Conservation (phyloP, 1,284 basidiomycete genomes). For the Tilletia walkeri region DNA sequence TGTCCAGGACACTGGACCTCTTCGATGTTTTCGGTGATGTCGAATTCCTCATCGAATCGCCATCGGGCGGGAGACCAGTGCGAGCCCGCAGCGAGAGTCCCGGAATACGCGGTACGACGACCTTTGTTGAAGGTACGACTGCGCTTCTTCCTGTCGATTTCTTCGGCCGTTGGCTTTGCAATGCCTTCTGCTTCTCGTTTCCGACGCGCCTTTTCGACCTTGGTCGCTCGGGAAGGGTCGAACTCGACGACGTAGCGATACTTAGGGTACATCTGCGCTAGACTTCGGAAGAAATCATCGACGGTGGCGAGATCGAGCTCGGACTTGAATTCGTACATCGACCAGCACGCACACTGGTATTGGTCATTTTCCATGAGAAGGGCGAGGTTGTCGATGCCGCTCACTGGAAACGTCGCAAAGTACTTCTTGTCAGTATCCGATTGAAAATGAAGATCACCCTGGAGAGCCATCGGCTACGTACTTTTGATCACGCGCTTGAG, state of each 20-base stretch:
- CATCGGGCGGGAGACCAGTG: constrained; percentile 45
- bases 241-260: constrained; percentile 52
- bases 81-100: constrained; percentile 45
- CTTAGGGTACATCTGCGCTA: constrained; percentile 50
- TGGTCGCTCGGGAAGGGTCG: constrained; percentile 39
- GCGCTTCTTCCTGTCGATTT: constrained; percentile 4
- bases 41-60: constrained; percentile 51
- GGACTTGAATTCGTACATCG: constrained; percentile 53
- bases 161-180: constrained; percentile 13
- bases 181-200: constrained; percentile 27
- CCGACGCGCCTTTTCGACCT: constrained; percentile 23
- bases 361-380: constrained; percentile 52
- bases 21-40: constrained; percentile 50
- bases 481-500: constrained; percentile 15
- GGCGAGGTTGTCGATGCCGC: constrained; percentile 53
- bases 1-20: constrained; percentile 31
- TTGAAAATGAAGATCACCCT: neutral
- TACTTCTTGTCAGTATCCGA: neutral
- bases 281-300: constrained; percentile 49
- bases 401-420: constrained; percentile 21
- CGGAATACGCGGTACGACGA: constrained; percentile 39
- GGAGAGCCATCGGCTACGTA: neutral
- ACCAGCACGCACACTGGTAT: constrained; percentile 53
- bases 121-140: constrained; percentile 29
- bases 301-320: constrained; percentile 49